These are phyloP conservation scores for Spathaspora passalidarum DNA, from an alignment of 805 yeast genomes.

Conservation along the genomic window DNA sequence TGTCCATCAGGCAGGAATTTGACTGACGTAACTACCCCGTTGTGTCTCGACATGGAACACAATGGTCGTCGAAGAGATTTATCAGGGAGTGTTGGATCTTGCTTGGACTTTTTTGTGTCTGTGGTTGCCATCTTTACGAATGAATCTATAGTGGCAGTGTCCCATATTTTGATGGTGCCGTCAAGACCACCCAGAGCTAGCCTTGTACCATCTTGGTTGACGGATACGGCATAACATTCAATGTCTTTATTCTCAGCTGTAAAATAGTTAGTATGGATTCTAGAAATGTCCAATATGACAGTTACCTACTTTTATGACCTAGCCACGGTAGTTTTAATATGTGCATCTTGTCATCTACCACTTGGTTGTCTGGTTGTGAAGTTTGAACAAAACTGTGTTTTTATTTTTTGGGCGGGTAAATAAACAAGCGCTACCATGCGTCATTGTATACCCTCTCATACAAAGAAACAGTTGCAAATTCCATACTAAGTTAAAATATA, in stretches of 20 bases:
- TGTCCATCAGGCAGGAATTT: constrained; percentile 90
- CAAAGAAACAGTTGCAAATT: too few relatives aligned
- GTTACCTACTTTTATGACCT: constrained; percentile 39
- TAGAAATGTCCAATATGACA: background rate
- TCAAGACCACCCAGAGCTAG: constrained; percentile 91
- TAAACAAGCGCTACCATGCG: background rate
- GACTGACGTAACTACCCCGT: constrained; percentile 94
- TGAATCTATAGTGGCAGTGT: constrained; percentile 50
- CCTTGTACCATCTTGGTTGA: constrained; percentile 77
- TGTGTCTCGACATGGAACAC: constrained; percentile 91
- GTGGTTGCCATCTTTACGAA: constrained; percentile 25
- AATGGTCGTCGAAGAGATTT: constrained; percentile 47
- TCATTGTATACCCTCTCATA: too few relatives aligned
- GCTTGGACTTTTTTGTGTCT: constrained; percentile 7
- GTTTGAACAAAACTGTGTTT: background rate
- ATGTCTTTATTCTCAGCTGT: constrained; percentile 73
- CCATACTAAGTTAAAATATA: background rate
- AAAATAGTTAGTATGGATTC: constrained; percentile 16
- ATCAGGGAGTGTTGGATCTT: constrained; percentile 15
- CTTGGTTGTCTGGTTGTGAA: too few relatives aligned
- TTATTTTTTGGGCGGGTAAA: background rate
- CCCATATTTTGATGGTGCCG: constrained; percentile 92
- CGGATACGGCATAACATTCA: constrained; percentile 82
- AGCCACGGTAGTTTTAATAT: constrained; percentile 45
- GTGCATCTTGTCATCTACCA: too few relatives aligned